A percentile compares a stretch with the other conserved stretches of the same genome.
phyloP scores from a whole-genome alignment of 805 yeast species.

The Metschnikowia koreensis region DNA sequence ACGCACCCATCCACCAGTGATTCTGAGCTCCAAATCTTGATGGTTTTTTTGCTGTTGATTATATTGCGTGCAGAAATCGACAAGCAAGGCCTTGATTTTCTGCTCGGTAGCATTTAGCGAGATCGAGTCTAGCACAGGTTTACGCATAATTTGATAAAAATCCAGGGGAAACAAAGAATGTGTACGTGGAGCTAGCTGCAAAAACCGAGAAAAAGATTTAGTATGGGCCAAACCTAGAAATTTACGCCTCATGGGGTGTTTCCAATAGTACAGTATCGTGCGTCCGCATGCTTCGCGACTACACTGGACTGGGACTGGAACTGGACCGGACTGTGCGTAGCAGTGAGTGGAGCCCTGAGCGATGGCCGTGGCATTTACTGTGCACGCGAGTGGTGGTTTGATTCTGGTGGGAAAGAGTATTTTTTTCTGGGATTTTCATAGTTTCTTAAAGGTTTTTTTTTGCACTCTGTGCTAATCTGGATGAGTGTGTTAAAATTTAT shows the following conservation, averaged over 20 bases:
- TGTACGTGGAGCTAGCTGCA: background rate
- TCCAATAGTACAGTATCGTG: background rate
- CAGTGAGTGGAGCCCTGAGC: too few relatives aligned
- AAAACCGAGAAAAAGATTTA: background rate
- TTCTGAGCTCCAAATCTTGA: conserved; percentile 54
- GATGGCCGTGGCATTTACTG: too few relatives aligned
- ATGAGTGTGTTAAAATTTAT: too few relatives aligned
- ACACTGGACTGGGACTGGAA: too few relatives aligned
- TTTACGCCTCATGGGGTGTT: background rate
- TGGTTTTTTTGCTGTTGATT: conserved; percentile 20
- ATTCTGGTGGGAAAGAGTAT: too few relatives aligned
- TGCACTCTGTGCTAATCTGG: too few relatives aligned
- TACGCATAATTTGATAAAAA: background rate
- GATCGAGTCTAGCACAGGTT: conserved; percentile 18
- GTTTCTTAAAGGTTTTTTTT: too few relatives aligned
- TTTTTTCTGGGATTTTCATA: too few relatives aligned
- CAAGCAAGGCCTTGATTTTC: conserved; percentile 39
- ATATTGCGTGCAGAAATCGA: conserved; percentile 40
- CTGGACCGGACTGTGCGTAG: too few relatives aligned
- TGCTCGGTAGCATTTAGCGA: conserved; percentile 41
- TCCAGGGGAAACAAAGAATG: background rate
- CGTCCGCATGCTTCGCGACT: background rate
- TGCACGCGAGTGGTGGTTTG: too few relatives aligned
- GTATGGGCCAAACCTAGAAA: background rate
- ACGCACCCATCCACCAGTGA: conserved; percentile 98